Conservation (phyloP, 305 asterid species). For the Salvia sclarea region DNA sequence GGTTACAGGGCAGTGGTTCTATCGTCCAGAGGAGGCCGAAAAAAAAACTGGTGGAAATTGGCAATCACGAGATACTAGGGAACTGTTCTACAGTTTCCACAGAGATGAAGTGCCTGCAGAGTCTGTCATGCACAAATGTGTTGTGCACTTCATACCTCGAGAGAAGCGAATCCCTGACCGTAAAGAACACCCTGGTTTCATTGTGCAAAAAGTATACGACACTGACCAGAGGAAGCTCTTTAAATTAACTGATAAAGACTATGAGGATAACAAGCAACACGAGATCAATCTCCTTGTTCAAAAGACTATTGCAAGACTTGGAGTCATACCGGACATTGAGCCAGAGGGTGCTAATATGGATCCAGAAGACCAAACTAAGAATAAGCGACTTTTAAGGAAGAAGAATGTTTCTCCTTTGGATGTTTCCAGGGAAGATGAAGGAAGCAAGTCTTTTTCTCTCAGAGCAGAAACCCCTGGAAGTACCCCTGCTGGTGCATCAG, state of each 20-base stretch:
- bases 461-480: slow-evolving; percentile 77
- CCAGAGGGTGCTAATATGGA: slow-evolving; percentile 50
- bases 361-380: slow-evolving; percentile 59
- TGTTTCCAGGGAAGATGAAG: slow-evolving; percentile 71
- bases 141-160: slow-evolving; percentile 78
- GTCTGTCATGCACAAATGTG: slow-evolving; percentile 95
- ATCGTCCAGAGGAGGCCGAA: slow-evolving; percentile 93
- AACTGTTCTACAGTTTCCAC: slow-evolving; percentile 86
- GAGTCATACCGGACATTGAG: slow-evolving; percentile 71
- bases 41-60: slow-evolving; percentile 81
- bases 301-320: slow-evolving; percentile 68
- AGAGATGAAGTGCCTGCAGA: slow-evolving; percentile 92
- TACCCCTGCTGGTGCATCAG: slow-evolving; percentile 48
- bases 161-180: slow-evolving; percentile 75
- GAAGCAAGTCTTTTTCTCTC: slow-evolving; percentile 46
- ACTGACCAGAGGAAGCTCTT: slow-evolving; percentile 70
- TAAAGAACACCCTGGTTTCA: slow-evolving; percentile 83
- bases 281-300: slow-evolving; percentile 81
- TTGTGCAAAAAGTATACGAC: slow-evolving; percentile 88
- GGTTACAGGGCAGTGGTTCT: slow-evolving; percentile 95
- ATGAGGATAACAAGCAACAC: slow-evolving; percentile 79
- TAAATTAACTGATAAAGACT: slow-evolving; percentile 82
- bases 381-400: slow-evolving; percentile 58
- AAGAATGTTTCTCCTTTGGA: slow-evolving; percentile 67
- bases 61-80: slow-evolving; percentile 73